Conservation (phyloP, 2,329 filamentous ascomycete species). For the Rutstroemia sp. region DNA sequence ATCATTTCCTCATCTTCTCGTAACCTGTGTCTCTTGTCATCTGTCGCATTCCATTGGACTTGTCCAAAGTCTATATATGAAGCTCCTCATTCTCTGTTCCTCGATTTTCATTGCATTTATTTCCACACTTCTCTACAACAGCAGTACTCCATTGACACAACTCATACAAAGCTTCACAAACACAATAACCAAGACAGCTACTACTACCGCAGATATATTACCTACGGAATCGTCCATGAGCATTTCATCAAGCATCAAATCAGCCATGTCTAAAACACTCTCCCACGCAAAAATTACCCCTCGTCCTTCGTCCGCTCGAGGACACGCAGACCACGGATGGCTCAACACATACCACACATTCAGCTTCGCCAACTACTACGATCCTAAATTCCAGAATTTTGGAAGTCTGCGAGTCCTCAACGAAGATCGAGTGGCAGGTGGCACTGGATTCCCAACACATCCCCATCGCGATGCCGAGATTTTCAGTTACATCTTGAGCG, state of each 20-base stretch:
- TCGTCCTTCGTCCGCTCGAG: conserved; percentile 63
- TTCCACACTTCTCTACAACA: conserved; percentile 23
- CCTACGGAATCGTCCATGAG: conserved; percentile 18
- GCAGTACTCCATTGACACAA: conserved; percentile 20
- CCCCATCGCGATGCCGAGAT: conserved; percentile 84
- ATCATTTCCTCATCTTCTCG: conserved; percentile 6
- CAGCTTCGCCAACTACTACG: conserved; percentile 14
- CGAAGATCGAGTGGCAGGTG: conserved; percentile 72
- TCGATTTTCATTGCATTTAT: conserved; percentile 29
- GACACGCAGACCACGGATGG: conserved; percentile 79
- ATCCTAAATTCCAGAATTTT: conserved; percentile 47
- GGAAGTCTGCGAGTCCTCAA: conserved; percentile 79
- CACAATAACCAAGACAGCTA: neutral
- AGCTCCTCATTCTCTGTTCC: conserved; percentile 26
- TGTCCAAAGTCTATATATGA: conserved; percentile 27
- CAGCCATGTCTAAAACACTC: conserved; percentile 55
- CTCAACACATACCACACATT: conserved; percentile 58
- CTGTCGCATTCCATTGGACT: conserved; percentile 12
- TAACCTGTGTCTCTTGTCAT: conserved; percentile 17
- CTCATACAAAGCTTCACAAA: conserved; percentile 17
- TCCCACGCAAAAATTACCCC: conserved; percentile 65
- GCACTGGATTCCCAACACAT: conserved; percentile 76
- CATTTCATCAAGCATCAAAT: conserved; percentile 28
- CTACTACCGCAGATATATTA: conserved; percentile 5
- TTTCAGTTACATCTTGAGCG: conserved; percentile 79